phyloP scores from a whole-genome alignment of 139 green algal genomes.

The Micractinium sp. region DNA sequence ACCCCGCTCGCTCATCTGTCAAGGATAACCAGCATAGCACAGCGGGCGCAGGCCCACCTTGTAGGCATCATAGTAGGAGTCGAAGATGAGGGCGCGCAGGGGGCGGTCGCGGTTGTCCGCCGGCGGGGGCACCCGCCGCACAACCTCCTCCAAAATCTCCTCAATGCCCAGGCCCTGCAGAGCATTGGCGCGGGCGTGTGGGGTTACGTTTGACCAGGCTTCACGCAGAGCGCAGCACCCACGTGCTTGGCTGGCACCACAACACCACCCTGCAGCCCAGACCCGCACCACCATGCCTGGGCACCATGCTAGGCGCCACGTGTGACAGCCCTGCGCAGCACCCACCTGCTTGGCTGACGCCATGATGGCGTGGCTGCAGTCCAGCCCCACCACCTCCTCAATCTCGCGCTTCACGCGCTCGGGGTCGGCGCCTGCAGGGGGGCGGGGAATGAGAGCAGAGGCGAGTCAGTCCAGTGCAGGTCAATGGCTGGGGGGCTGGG shows the following conservation, averaged over 20 bases:
- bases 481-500: not conserved
- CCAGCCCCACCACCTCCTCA: constrained; percentile 95
- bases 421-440: constrained; percentile 67
- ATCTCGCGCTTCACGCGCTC: constrained; percentile 94
- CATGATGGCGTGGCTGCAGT: constrained; percentile 81
- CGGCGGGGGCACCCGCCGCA: constrained; percentile 83
- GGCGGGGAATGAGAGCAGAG: not conserved
- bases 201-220: no score
- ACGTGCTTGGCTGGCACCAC: not conserved
- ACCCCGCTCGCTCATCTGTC: no score
- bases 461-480: not conserved
- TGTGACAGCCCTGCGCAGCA: constrained; percentile 34
- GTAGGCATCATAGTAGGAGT: constrained; percentile 98
- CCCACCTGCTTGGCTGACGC: constrained; percentile 83
- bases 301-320: no score
- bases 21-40: no score
- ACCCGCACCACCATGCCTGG: no score
- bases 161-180: constrained; percentile 41
- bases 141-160: constrained; percentile 93
- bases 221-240: no score
- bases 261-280: no score
- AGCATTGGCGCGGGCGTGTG: not conserved
- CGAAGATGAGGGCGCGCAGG: constrained; percentile 95
- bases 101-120: constrained; percentile 67
- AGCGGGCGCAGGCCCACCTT: constrained; percentile 39